Conservation (phyloP, 1,139 yeast genomes). For the Yueomyces sp. region DNA sequence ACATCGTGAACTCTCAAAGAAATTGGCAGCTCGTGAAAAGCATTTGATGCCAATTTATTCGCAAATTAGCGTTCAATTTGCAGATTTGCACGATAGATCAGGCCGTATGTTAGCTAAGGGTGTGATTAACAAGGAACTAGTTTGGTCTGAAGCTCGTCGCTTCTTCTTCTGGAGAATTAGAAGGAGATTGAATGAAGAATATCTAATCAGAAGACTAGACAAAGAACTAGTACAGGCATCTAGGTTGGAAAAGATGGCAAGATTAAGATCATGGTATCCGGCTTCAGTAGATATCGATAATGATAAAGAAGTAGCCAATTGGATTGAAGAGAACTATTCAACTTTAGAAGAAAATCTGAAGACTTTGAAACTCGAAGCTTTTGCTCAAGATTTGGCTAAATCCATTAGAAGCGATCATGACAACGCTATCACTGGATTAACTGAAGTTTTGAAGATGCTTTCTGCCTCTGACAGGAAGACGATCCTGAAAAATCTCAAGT, state of each 20-base stretch:
- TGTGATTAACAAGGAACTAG: slow-evolving; percentile 69
- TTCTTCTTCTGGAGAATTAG: slow-evolving; percentile 98
- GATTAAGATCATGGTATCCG: slow-evolving; percentile 82
- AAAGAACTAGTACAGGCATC: slow-evolving; percentile 49
- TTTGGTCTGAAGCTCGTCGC: slow-evolving; percentile 83
- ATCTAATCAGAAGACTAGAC: slow-evolving; percentile 63
- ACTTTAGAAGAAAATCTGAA: slow-evolving; percentile 49
- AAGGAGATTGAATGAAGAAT: slow-evolving; percentile 90
- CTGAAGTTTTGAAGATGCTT: slow-evolving; percentile 47
- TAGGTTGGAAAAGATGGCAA: slow-evolving; percentile 72
- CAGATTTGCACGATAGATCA: slow-evolving; percentile 93
- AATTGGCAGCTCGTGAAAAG: slow-evolving; percentile 70
- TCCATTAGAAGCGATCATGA: slow-evolving; percentile 46
- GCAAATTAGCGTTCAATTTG: slow-evolving; percentile 90
- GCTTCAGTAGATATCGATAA: slow-evolving; percentile 55
- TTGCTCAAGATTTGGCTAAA: slow-evolving; percentile 48
- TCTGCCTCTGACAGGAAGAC: slow-evolving; percentile 50
- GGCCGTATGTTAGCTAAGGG: slow-evolving; percentile 97
- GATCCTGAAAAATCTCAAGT: background rate
- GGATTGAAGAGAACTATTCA: slow-evolving; percentile 74
- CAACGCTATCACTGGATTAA: slow-evolving; percentile 43
- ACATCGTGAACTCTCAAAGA: slow-evolving; percentile 48
- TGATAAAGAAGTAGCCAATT: slow-evolving; percentile 69
- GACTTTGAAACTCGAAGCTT: slow-evolving; percentile 51
- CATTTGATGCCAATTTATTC: slow-evolving; percentile 74